Percentiles rank a stretch among this genome's conserved stretches.
Evolutionary conservation across 2,329 filamentous ascomycete species (phyloP).

Genomic region (Graphilbum sp.): DNA sequence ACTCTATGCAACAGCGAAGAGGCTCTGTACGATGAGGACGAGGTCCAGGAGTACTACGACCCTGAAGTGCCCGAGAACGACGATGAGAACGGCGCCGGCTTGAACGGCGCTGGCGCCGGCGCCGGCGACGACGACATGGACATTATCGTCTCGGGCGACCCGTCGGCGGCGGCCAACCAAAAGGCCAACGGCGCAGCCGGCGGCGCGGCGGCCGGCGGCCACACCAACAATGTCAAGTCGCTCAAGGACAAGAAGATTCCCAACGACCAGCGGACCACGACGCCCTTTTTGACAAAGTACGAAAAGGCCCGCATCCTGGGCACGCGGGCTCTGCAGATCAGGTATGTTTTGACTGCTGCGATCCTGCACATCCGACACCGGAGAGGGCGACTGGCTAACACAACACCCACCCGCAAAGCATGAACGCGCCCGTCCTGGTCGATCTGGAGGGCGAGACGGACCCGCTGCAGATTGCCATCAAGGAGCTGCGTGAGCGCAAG

Average conservation of each 20-base stretch:
- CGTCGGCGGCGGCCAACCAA: constrained; percentile 39
- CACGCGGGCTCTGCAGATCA: constrained; percentile 88
- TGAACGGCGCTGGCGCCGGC: constrained; percentile 37
- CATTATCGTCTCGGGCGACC: constrained; percentile 44
- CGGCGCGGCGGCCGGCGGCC: constrained; percentile 34
- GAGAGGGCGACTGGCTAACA: no score
- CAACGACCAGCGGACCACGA: constrained; percentile 75
- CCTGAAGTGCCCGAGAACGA: constrained; percentile 36
- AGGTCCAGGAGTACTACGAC: constrained; percentile 43
- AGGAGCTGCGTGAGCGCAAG: constrained; percentile 96
- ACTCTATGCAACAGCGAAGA: constrained; percentile 43
- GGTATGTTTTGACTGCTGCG: constrained; percentile 37
- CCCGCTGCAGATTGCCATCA: constrained; percentile 91
- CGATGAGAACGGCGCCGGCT: constrained; percentile 36
- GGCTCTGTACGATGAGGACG: constrained; percentile 57
- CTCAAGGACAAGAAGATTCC: constrained; percentile 76
- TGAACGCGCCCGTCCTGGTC: constrained; percentile 93
- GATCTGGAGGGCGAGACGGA: constrained; percentile 97
- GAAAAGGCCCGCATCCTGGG: constrained; percentile 87
- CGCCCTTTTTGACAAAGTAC: constrained; percentile 99
- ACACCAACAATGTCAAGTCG: constrained; percentile 33
- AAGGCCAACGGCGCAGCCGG: constrained; percentile 18
- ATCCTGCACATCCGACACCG: no score
- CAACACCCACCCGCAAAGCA: no score
- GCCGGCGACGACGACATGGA: constrained; percentile 39